These are phyloP conservation scores for Licmophora abbreviata DNA, from an alignment of 108 stramenopile species.

Conservation along the genomic window DNA sequence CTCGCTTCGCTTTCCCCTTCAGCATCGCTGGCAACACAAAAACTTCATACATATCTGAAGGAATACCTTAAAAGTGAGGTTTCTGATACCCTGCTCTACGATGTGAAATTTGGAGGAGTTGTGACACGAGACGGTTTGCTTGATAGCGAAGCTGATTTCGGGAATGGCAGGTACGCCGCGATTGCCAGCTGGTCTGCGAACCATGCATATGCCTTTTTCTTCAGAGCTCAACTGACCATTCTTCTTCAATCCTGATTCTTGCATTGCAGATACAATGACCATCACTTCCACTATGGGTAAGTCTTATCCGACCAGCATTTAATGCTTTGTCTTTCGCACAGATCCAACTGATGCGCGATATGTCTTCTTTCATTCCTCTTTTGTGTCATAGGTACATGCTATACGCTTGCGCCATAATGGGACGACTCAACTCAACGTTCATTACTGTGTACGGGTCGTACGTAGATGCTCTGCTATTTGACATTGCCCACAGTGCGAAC, in stretches of 20 bases:
- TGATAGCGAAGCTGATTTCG: slow-evolving; percentile 10
- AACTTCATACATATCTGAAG: neutral
- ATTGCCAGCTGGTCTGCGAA: neutral
- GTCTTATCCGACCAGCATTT: neutral
- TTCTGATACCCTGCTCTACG: slow-evolving; percentile 9
- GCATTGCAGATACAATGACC: slow-evolving; percentile 31
- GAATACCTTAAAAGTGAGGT: neutral
- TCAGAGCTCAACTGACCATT: neutral
- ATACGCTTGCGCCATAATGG: slow-evolving; percentile 72
- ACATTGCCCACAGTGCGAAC: slow-evolving; percentile 65
- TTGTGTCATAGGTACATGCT: slow-evolving; percentile 32
- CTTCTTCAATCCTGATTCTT: neutral
- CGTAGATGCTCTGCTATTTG: slow-evolving; percentile 69
- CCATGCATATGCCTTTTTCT: neutral
- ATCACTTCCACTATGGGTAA: slow-evolving; percentile 74
- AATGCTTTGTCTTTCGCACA: neutral
- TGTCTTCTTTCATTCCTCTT: slow-evolving; percentile 10
- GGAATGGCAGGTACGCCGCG: slow-evolving; percentile 7
- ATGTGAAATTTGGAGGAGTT: slow-evolving; percentile 16
- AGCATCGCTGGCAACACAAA: neutral
- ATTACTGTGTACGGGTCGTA: slow-evolving; percentile 45
- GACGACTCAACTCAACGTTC: slow-evolving; percentile 46
- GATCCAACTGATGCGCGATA: neutral
- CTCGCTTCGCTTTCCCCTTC: neutral
- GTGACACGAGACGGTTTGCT: slow-evolving; percentile 9